These are phyloP conservation scores for Vickermania spadyakhi DNA, from an alignment of 208 protist genomes.

Conservation along the genomic window DNA sequence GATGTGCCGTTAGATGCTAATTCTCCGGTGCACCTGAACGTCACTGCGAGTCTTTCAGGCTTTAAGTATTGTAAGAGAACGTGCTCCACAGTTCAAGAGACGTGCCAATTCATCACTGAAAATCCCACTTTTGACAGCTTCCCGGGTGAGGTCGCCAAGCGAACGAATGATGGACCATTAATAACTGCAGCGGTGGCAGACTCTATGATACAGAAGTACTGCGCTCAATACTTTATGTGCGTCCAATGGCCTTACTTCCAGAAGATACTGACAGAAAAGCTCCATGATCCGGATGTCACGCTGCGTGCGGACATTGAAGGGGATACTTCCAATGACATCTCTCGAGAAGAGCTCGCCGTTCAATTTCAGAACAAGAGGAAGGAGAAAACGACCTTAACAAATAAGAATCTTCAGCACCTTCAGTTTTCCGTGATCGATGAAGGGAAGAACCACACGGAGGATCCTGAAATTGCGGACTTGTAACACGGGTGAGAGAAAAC, in stretches of 20 bases:
- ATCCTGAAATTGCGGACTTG: too few species aligned
- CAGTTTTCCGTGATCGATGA: too few species aligned
- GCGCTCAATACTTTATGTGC: neutral
- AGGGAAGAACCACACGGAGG: too few species aligned
- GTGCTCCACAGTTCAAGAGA: neutral
- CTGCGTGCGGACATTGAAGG: neutral
- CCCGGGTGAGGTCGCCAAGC: neutral
- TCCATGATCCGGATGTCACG: neutral
- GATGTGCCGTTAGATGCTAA: too few species aligned
- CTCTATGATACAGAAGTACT: neutral
- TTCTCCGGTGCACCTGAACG: too few species aligned
- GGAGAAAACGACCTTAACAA: too few species aligned
- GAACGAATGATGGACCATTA: neutral
- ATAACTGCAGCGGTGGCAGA: neutral
- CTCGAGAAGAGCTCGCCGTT: too few species aligned
- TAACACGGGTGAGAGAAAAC: too few species aligned
- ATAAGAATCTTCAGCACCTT: too few species aligned
- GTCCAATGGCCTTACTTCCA: neutral
- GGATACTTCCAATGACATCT: too few species aligned
- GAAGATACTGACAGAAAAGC: neutral
- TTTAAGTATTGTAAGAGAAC: neutral
- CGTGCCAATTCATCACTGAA: neutral
- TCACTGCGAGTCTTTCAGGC: too few species aligned
- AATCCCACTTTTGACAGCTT: neutral
- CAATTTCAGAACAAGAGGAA: too few species aligned